Evolutionary conservation across 1,284 basidiomycete genomes (phyloP).

Genomic region (Omphalotus olearius): DNA sequence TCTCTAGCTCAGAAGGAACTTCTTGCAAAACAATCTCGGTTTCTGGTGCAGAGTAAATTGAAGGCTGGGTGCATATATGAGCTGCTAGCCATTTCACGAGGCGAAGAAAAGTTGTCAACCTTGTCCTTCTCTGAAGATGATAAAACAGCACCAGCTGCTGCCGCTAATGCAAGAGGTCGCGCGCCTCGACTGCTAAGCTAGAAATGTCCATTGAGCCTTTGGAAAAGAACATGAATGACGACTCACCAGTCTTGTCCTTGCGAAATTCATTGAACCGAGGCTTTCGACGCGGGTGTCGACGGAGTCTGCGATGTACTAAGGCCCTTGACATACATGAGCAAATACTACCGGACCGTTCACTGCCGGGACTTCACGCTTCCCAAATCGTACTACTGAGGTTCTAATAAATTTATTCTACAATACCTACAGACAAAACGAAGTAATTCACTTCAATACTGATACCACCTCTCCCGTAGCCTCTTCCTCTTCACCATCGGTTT

Average conservation of each 20-base stretch:
- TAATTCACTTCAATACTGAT: slow-evolving; percentile 26
- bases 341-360: too few species aligned
- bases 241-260: slow-evolving; percentile 7
- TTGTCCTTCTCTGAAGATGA: background rate
- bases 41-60: slow-evolving; percentile 69
- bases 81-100: background rate
- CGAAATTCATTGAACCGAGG: slow-evolving; percentile 4
- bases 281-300: too few species aligned
- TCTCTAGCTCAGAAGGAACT: slow-evolving; percentile 67
- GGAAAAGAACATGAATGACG: background rate
- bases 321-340: too few species aligned
- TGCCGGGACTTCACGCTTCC: too few species aligned
- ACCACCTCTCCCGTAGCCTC: slow-evolving; percentile 66
- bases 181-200: background rate
- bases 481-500: slow-evolving; percentile 72
- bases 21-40: slow-evolving; percentile 67
- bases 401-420: background rate
- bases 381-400: too few species aligned
- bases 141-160: background rate
- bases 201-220: too few species aligned
- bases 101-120: background rate
- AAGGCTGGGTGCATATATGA: slow-evolving; percentile 49
- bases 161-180: slow-evolving; percentile 2
- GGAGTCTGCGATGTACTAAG: too few species aligned
- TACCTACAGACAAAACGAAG: background rate